Conservation (phyloP, 1,284 basidiomycete species). For the Chiua sp. region DNA sequence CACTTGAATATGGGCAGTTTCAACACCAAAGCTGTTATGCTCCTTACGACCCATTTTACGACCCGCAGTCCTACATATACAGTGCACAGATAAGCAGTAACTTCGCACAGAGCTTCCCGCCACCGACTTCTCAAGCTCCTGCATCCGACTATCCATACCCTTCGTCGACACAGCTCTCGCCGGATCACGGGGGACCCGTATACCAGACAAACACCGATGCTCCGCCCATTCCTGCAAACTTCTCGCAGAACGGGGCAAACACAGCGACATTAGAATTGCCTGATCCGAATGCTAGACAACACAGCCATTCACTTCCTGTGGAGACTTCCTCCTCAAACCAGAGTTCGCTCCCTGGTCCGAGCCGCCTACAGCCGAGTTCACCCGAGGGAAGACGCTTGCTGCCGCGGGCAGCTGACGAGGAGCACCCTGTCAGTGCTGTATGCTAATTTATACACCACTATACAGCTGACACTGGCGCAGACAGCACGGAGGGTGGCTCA, state of each 20-base stretch:
- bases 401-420: conserved; percentile 15
- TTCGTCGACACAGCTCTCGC: conserved; percentile 2
- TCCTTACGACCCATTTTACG: not conserved
- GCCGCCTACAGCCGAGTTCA: conserved; percentile 16
- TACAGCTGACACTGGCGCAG: conserved; percentile 28
- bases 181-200: not conserved
- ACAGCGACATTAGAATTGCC: conserved; percentile 4
- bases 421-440: conserved; percentile 25
- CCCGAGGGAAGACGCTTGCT: conserved; percentile 26
- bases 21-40: not conserved
- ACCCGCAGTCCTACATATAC: not conserved
- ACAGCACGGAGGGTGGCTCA: conserved; percentile 21
- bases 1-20: not conserved
- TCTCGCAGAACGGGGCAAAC: conserved; percentile 1
- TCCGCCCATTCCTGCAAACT: not conserved
- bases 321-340: conserved; percentile 9
- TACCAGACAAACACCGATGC: not conserved
- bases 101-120: not conserved
- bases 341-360: conserved; percentile 10
- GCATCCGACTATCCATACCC: not conserved
- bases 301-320: conserved; percentile 30
- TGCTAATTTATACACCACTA: not conserved
- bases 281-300: not conserved
- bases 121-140: conserved; percentile 6
- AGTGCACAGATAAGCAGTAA: not conserved